Evolutionary conservation across 495 filamentous ascomycete species (phyloP).

Genomic region (Glarea lozoyensis): DNA sequence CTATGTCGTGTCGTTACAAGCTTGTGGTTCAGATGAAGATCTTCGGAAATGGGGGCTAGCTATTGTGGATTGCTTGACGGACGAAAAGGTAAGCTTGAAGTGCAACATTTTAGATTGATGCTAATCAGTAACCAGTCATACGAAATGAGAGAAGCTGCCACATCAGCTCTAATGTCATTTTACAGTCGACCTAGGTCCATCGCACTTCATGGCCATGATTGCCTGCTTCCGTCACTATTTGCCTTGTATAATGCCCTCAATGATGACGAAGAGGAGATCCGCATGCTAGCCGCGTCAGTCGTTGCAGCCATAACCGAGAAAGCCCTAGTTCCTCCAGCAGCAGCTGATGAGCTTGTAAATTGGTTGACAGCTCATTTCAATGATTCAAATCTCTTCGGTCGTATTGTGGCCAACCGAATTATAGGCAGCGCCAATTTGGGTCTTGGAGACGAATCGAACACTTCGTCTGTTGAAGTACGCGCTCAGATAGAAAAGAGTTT

Average conservation of each 20-base stretch:
- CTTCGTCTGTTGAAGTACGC: too few relatives aligned
- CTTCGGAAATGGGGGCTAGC: too few relatives aligned
- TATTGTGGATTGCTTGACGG: too few relatives aligned
- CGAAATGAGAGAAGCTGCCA: conserved; percentile 54
- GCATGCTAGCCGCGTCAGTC: conserved; percentile 50
- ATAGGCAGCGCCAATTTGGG: conserved; percentile 18
- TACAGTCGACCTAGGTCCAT: conserved; percentile 23
- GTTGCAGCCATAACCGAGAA: conserved; percentile 29
- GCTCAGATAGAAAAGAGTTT: too few relatives aligned
- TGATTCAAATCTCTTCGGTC: conserved; percentile 21
- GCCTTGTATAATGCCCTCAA: conserved; percentile 40
- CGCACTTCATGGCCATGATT: not conserved
- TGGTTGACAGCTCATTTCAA: conserved; percentile 26
- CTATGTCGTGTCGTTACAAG: too few relatives aligned
- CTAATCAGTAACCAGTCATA: too few relatives aligned
- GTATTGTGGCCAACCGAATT: conserved; percentile 27
- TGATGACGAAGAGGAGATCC: conserved; percentile 87
- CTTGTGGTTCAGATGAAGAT: too few relatives aligned
- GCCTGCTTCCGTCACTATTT: conserved; percentile 9
- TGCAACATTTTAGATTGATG: too few relatives aligned
- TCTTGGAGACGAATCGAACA: conserved; percentile 3
- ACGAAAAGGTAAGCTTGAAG: too few relatives aligned
- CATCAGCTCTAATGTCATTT: conserved; percentile 33
- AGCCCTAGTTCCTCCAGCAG: conserved; percentile 30
- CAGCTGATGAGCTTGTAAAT: conserved; percentile 26